These are phyloP conservation scores for Paragyromitra xinjiangensis DNA, from an alignment of 495 filamentous ascomycete species.

Conservation along the genomic window DNA sequence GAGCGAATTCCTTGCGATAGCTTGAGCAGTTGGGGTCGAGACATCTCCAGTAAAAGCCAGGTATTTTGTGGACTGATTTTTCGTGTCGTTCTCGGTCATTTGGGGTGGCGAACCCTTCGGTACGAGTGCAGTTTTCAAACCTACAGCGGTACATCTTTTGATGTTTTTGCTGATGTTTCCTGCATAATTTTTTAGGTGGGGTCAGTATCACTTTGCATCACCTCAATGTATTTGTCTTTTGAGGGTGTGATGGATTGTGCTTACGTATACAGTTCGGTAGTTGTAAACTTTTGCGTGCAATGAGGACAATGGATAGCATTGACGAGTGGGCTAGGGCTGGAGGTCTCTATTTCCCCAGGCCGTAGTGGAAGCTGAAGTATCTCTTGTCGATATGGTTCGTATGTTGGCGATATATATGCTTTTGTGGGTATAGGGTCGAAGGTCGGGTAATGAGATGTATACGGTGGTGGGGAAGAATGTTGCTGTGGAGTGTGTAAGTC, in stretches of 20 bases:
- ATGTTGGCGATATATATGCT: slow-evolving; percentile 26
- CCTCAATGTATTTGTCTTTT: neutral
- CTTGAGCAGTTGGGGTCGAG: slow-evolving; percentile 56
- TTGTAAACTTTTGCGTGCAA: slow-evolving; percentile 46
- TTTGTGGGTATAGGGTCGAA: slow-evolving; percentile 23
- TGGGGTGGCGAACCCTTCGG: slow-evolving; percentile 57
- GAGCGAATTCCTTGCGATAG: slow-evolving; percentile 56
- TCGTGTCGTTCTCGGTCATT: slow-evolving; percentile 58
- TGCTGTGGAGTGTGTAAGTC: slow-evolving; percentile 32
- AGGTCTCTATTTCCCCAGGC: slow-evolving; percentile 23
- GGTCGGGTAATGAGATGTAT: slow-evolving; percentile 35
- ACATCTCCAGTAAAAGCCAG: slow-evolving; percentile 57
- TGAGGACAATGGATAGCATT: slow-evolving; percentile 43
- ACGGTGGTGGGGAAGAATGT: slow-evolving; percentile 25
- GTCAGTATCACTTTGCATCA: slow-evolving; percentile 27
- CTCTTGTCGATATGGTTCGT: slow-evolving; percentile 26
- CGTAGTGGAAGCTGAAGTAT: slow-evolving; percentile 22
- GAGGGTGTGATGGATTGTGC: slow-evolving; percentile 31
- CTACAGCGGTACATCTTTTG: slow-evolving; percentile 55
- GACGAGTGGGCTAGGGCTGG: slow-evolving; percentile 29
- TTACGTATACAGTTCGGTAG: slow-evolving; percentile 49
- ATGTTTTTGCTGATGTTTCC: slow-evolving; percentile 57
- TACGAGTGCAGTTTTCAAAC: slow-evolving; percentile 52
- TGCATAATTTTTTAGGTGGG: slow-evolving; percentile 30
- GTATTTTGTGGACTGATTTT: slow-evolving; percentile 57